These are phyloP conservation scores for Emericellopsis terricola DNA, from an alignment of 495 filamentous ascomycete genomes.

Conservation along the genomic window DNA sequence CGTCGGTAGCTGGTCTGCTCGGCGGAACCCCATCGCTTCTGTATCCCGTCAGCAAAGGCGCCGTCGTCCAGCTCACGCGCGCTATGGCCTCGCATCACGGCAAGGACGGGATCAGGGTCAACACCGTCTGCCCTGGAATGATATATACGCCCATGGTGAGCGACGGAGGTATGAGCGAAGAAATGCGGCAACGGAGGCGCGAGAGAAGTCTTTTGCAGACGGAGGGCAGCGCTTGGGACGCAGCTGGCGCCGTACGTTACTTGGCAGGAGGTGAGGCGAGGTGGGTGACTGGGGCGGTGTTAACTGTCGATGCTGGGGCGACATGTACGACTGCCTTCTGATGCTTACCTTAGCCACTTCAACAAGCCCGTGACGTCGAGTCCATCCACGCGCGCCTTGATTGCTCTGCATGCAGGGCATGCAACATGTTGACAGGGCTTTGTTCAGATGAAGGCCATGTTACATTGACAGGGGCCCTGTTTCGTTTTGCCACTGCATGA, in stretches of 20 bases:
- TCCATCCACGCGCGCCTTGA: no score
- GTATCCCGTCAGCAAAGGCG: slow-evolving; percentile 44
- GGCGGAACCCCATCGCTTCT: slow-evolving; percentile 40
- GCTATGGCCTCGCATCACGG: slow-evolving; percentile 42
- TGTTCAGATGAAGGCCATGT: no score
- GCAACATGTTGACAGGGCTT: no score
- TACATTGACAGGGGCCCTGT: no score
- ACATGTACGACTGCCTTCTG: slow-evolving; percentile 9
- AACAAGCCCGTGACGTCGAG: no score
- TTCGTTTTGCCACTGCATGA: no score
- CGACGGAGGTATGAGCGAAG: slow-evolving; percentile 28
- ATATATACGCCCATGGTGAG: slow-evolving; percentile 46
- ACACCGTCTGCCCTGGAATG: slow-evolving; percentile 44
- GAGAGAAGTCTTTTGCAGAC: slow-evolving; percentile 31
- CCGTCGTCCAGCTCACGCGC: slow-evolving; percentile 38
- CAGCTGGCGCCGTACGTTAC: slow-evolving; percentile 17
- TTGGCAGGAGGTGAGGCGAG: slow-evolving; percentile 26
- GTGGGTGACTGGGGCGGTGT: slow-evolving; percentile 30
- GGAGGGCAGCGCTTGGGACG: slow-evolving; percentile 37
- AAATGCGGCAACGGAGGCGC: slow-evolving; percentile 25
- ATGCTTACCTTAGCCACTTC: no score
- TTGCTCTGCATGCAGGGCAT: no score
- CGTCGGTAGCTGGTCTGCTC: slow-evolving; percentile 33
- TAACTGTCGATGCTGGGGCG: slow-evolving; percentile 32
- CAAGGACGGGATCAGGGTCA: slow-evolving; percentile 32